phyloP scores from a whole-genome alignment of 2,329 filamentous ascomycete species.

The Blastomyces gilchristii region DNA sequence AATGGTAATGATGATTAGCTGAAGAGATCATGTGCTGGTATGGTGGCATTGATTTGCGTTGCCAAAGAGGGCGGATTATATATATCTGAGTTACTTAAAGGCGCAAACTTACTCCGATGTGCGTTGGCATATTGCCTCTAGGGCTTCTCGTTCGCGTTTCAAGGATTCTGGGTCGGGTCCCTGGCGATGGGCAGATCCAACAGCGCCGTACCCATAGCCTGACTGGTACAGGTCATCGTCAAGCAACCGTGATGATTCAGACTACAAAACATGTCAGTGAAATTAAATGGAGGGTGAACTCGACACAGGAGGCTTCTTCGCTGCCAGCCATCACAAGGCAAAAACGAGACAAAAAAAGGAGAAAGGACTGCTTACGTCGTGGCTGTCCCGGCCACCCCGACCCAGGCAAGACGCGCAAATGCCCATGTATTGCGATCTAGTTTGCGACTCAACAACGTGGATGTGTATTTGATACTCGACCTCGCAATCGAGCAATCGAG shows the following conservation, averaged over 20 bases:
- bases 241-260: slow-evolving; percentile 36
- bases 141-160: slow-evolving; percentile 36
- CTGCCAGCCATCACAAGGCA: neutral
- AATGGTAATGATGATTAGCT: slow-evolving; percentile 1
- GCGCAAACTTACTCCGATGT: slow-evolving; percentile 32
- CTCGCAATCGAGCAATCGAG: neutral
- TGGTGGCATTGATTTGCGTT: neutral
- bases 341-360: neutral
- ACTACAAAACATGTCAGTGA: slow-evolving; percentile 18
- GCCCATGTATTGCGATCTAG: slow-evolving; percentile 29
- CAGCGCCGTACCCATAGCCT: slow-evolving; percentile 35
- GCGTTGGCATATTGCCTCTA: slow-evolving; percentile 38
- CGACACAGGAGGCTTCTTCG: neutral
- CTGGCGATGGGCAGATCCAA: slow-evolving; percentile 27
- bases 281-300: slow-evolving; percentile 14
- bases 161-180: slow-evolving; percentile 35
- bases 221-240: slow-evolving; percentile 38
- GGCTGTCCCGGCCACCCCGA: slow-evolving; percentile 28
- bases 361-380: slow-evolving; percentile 24
- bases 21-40: neutral
- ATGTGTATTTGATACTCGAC: neutral
- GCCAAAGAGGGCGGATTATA: neutral
- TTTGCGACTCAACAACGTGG: neutral
- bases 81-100: neutral
- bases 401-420: slow-evolving; percentile 37